Conservation (phyloP, 139 green algal species). For the Closterium sp. region DNA sequence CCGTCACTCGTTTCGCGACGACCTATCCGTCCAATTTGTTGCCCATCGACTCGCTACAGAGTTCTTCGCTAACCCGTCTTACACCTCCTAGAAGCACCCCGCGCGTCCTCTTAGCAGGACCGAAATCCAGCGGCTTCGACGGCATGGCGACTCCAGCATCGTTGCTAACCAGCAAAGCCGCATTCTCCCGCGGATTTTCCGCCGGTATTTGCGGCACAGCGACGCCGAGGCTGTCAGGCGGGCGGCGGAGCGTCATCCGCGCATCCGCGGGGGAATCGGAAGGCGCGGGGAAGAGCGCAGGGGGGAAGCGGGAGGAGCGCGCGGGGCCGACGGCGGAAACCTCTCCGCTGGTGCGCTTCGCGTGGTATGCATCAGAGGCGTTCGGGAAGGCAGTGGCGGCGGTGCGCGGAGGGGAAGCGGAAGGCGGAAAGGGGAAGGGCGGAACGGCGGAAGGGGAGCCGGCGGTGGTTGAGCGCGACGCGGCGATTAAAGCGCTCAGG, state of each 20-base stretch:
- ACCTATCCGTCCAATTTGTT: background rate
- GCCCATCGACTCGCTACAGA: background rate
- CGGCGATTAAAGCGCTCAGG: conserved; percentile 57
- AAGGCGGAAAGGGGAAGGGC: conserved; percentile 3
- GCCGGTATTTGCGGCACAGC: background rate
- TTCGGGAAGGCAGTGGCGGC: conserved; percentile 74
- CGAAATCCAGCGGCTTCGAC: background rate
- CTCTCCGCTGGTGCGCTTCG: conserved; percentile 63
- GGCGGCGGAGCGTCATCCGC: background rate
- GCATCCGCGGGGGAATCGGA: background rate
- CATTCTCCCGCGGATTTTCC: background rate
- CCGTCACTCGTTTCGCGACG: background rate
- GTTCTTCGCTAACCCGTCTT: background rate
- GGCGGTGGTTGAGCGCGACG: conserved; percentile 37
- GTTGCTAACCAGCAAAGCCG: background rate
- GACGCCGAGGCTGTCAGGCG: background rate
- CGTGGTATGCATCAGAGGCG: conserved; percentile 75
- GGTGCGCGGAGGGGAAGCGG: background rate
- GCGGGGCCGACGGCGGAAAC: conserved; percentile 29
- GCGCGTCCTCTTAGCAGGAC: background rate
- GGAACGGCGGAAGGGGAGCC: background rate
- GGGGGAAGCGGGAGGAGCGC: background rate
- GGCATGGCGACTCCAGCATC: background rate
- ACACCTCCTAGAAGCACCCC: background rate
- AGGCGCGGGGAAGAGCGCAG: background rate